phyloP scores from a whole-genome alignment of 192 early-diverging fungal genomes.

The Coemansia sp. region DNA sequence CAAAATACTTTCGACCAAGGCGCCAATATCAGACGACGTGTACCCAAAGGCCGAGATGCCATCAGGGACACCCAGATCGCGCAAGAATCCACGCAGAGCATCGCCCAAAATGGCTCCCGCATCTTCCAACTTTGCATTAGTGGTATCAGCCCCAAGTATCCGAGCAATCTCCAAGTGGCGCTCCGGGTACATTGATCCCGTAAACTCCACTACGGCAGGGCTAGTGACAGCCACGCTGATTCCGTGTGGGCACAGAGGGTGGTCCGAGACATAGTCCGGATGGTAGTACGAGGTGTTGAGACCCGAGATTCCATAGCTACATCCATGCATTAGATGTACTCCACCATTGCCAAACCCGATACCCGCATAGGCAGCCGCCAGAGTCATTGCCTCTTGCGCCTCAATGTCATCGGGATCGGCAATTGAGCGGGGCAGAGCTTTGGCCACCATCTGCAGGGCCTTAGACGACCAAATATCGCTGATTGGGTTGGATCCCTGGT shows the following conservation, averaged over 20 bases:
- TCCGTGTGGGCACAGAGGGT: constrained; percentile 74
- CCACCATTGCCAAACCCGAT: constrained; percentile 89
- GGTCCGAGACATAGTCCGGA: constrained; percentile 75
- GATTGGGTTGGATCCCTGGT: constrained; percentile 93
- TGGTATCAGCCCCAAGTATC: constrained; percentile 71
- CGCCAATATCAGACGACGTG: constrained; percentile 65
- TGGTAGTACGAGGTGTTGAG: constrained; percentile 83
- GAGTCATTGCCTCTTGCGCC: constrained; percentile 82
- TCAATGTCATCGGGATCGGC: constrained; percentile 66
- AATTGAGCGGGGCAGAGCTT: constrained; percentile 77
- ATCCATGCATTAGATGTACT: constrained; percentile 86
- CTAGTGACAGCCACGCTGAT: constrained; percentile 90
- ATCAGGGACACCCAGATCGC: constrained; percentile 77
- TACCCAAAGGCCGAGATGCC: constrained; percentile 82
- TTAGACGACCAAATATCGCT: constrained; percentile 87
- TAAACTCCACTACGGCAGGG: constrained; percentile 90
- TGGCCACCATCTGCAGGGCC: constrained; percentile 78
- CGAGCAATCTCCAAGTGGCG: constrained; percentile 83
- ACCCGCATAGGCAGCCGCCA: constrained; percentile 89
- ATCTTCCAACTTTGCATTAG: constrained; percentile 65
- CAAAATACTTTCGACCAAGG: constrained; percentile 81
- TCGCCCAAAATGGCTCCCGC: constrained; percentile 79
- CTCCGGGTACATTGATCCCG: constrained; percentile 77
- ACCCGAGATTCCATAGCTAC: constrained; percentile 86
- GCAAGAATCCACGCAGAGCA: constrained; percentile 74